Percentiles rank a stretch among this genome's conserved stretches.
Evolutionary conservation across 2,329 filamentous ascomycete species (phyloP).

Genomic region (Microdochium nivale): DNA sequence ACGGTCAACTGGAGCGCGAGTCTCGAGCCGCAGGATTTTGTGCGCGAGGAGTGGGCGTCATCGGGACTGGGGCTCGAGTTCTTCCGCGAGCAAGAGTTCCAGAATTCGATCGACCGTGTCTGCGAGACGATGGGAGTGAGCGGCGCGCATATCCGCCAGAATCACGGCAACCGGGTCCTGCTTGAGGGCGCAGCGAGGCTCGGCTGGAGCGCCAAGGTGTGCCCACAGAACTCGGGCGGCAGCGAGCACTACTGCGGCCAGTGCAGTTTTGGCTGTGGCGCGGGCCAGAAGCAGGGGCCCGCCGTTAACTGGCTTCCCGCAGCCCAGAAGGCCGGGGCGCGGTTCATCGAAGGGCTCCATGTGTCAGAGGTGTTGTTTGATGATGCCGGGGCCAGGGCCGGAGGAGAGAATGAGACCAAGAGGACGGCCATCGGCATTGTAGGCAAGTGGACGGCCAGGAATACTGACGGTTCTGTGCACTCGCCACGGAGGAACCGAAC

Average conservation of each 20-base stretch:
- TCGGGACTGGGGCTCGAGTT: slow-evolving; percentile 55
- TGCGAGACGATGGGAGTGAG: slow-evolving; percentile 72
- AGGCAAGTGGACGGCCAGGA: slow-evolving; percentile 68
- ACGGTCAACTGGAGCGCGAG: slow-evolving; percentile 76
- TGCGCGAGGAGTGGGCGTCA: slow-evolving; percentile 71
- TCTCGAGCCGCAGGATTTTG: slow-evolving; percentile 61
- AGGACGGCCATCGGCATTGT: slow-evolving; percentile 61
- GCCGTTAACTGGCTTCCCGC: slow-evolving; percentile 70
- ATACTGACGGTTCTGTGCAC: slow-evolving; percentile 49
- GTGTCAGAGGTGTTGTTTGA: slow-evolving; percentile 66
- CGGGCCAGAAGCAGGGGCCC: slow-evolving; percentile 71
- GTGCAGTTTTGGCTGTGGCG: slow-evolving; percentile 52
- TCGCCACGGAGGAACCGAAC: slow-evolving; percentile 36
- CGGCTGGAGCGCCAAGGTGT: slow-evolving; percentile 59
- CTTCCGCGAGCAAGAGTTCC: slow-evolving; percentile 66
- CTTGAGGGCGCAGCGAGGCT: slow-evolving; percentile 67
- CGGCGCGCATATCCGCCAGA: slow-evolving; percentile 59
- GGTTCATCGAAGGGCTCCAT: slow-evolving; percentile 76
- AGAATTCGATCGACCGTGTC: slow-evolving; percentile 71
- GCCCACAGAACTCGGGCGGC: slow-evolving; percentile 74
- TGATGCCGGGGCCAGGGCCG: slow-evolving; percentile 28
- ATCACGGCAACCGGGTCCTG: slow-evolving; percentile 61
- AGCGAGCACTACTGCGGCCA: slow-evolving; percentile 66
- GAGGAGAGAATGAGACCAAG: slow-evolving; percentile 35
- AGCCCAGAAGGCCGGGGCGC: slow-evolving; percentile 66